Evolutionary conservation across 2,329 filamentous ascomycete genomes (phyloP).

Genomic region (Cladosporium halotolerans): DNA sequence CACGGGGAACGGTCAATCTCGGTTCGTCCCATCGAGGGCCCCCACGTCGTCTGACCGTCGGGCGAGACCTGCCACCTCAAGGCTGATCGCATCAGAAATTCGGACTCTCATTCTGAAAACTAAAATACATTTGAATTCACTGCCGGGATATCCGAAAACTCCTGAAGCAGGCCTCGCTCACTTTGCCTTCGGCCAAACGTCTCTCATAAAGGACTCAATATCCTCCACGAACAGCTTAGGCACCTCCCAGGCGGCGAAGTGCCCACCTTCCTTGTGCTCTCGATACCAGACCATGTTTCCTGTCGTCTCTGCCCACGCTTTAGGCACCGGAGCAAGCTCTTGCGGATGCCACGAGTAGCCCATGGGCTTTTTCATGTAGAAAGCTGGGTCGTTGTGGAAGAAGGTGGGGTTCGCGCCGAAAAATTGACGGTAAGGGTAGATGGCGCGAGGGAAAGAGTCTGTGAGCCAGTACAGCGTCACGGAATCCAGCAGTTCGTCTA

Average conservation of each 20-base stretch:
- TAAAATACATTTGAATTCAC: too few species aligned
- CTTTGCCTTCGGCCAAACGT: conserved; percentile 22
- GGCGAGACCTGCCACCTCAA: too few species aligned
- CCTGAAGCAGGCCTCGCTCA: background rate
- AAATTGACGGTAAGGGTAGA: conserved; percentile 46
- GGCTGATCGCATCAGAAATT: too few species aligned
- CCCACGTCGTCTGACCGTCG: too few species aligned
- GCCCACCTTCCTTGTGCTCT: conserved; percentile 35
- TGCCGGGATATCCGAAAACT: background rate
- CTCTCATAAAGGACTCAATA: conserved; percentile 28
- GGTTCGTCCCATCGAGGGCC: too few species aligned
- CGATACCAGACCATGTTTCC: conserved; percentile 36
- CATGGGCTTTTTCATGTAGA: conserved; percentile 34
- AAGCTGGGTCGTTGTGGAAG: conserved; percentile 22
- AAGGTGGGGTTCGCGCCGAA: conserved; percentile 21
- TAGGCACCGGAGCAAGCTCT: conserved; percentile 36
- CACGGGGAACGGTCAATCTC: too few species aligned
- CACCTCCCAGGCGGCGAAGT: conserved; percentile 35
- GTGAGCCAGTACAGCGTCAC: conserved; percentile 54
- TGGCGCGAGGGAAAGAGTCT: conserved; percentile 29
- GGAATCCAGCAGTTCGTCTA: conserved; percentile 42
- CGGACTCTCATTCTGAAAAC: too few species aligned
- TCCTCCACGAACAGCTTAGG: conserved; percentile 26
- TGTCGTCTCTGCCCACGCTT: conserved; percentile 32
- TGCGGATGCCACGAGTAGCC: conserved; percentile 41